Base-by-base conservation (phyloP, 2,329 filamentous ascomycete species). In the Chaetomium sp. region DNA sequence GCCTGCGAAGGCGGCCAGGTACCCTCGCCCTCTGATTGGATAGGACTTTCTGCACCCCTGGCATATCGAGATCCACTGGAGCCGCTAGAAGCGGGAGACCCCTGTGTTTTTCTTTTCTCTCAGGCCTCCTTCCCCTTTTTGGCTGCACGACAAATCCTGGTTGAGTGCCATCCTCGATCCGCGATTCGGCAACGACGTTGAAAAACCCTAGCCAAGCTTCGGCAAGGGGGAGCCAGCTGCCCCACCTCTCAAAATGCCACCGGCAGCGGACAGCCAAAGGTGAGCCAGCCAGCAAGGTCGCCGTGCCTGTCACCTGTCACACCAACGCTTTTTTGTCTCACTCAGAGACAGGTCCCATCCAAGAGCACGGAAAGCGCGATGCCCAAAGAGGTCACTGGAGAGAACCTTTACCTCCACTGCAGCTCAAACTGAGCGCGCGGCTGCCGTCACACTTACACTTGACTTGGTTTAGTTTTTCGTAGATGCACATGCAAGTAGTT, bases 11-110 rank as follows among this genome's bases (percentile, higher is more conserved):
- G 51, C 42, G 35, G 38, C 64, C 68, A 70, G 68, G 69, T 42
- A 70, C 68, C 2, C 8, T 29, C 16, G 45, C 35, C n/a, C 16
- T 29, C 5, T 60, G 50, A 71, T 71, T 71, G 69, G 69, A 4
- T 51, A 5, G 42, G 6, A 56, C 57, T 57, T 49, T 59, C 47
- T 49, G 62, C 23, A 35, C 64, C 64, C 60, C 64, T 66, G 60
- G 51, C 56, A 63, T 33, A n/a, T 7, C 25, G 16, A 29, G 57
- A 53, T 45, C 62, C 49, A 51, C 59, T 47, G 38, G 19, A 51
- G 50, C 60, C 60, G 51, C 60, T 50, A 50, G 45, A 53, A 56
- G 53, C 42, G 35, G 57, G 38, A 50, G 45, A 29, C 42, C 56
- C 51, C 57, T 62, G 57, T 42, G 50, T n/a, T 58, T 63, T 57